Conservation (phyloP, 202 grass and related monocot species). For the Setaria italica region DNA sequence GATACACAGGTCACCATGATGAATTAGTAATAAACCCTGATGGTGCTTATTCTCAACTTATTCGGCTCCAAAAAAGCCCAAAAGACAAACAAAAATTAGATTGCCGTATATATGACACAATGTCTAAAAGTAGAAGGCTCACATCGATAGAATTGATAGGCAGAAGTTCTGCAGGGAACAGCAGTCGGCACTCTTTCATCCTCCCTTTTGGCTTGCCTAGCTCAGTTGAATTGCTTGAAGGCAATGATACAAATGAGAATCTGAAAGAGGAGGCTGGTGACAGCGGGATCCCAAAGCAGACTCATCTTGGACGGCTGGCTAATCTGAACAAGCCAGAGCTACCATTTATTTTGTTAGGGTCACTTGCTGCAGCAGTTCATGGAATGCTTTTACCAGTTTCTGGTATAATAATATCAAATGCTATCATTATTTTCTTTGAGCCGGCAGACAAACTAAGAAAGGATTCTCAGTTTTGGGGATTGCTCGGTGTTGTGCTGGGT, state of each 20-base stretch:
- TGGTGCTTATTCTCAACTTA: slow-evolving; percentile 58
- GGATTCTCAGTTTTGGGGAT: slow-evolving; percentile 68
- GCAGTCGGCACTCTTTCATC: slow-evolving; percentile 59
- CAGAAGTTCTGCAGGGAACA: slow-evolving; percentile 59
- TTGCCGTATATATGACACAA: slow-evolving; percentile 19
- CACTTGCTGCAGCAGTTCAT: slow-evolving; percentile 63
- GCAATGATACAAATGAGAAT: slow-evolving; percentile 32
- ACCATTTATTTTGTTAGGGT: slow-evolving; percentile 59
- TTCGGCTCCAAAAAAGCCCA: slow-evolving; percentile 64
- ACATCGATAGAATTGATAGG: slow-evolving; percentile 60
- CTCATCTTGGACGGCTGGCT: slow-evolving; percentile 56
- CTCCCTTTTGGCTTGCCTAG: slow-evolving; percentile 49
- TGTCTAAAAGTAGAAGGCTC: slow-evolving; percentile 59
- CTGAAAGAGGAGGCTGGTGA: slow-evolving; percentile 29
- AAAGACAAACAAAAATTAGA: slow-evolving; percentile 51
- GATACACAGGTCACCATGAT: slow-evolving; percentile 63
- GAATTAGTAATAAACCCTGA: slow-evolving; percentile 57
- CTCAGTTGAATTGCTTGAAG: slow-evolving; percentile 50
- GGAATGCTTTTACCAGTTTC: slow-evolving; percentile 77
- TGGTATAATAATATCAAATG: slow-evolving; percentile 60
- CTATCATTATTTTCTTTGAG: slow-evolving; percentile 70
- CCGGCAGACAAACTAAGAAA: slow-evolving; percentile 62
- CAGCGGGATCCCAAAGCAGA: slow-evolving; percentile 48
- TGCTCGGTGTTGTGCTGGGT: slow-evolving; percentile 67
- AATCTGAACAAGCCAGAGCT: slow-evolving; percentile 79